Evolutionary conservation across 768 basidiomycete genomes (phyloP), one percentile per base, ranked within the genome.

Genomic region (Lepiota brunneoincarnata): DNA sequence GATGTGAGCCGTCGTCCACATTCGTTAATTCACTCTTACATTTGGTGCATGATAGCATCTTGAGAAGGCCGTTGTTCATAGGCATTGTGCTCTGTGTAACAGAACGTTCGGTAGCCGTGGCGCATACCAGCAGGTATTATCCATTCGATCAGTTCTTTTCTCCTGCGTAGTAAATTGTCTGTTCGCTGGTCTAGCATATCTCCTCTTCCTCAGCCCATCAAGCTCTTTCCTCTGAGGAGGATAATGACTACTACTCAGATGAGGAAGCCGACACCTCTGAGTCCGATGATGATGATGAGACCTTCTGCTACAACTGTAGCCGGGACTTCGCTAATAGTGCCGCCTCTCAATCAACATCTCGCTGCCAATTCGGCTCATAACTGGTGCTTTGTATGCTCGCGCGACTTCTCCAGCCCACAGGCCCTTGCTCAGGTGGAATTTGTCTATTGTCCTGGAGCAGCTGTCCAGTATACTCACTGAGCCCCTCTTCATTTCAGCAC

Each of bases 381-480:
- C n/a, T 52, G 59, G 41, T 64, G 63, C 17, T 44, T 58, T 11
- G 46, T 49, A 21, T 64, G 63, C 48, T 45, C 56, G 17, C 48
- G 45, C 9, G 45, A 59, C 24, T 59, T 60, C 44, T n/a, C 49
- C 7, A 57, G 44, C 21, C 55, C 54, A 55, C 3, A 0, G 1
- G 76, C 58, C 0, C 74, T 80, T 81, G 64, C 51, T 68, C 77
- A 24, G 71, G 82, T 51, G 78, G 75, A 59, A 63, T 67, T 10
- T 21, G 10, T 0, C 83, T 83, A 50, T 14, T 61, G 36, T 86
- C 76, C 58, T 86, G 84, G 62, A 75, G 75, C 44, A 21, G 57
- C 20, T 86, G 83, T 64, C 41, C 74, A 17, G 40, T 53, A 10
- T 73, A 78, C 49, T 80, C 77, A 48, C 41, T 61, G 4, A 54